phyloP scores from a whole-genome alignment of 2,329 filamentous ascomycete species.

The Fusarium abutilonis region DNA sequence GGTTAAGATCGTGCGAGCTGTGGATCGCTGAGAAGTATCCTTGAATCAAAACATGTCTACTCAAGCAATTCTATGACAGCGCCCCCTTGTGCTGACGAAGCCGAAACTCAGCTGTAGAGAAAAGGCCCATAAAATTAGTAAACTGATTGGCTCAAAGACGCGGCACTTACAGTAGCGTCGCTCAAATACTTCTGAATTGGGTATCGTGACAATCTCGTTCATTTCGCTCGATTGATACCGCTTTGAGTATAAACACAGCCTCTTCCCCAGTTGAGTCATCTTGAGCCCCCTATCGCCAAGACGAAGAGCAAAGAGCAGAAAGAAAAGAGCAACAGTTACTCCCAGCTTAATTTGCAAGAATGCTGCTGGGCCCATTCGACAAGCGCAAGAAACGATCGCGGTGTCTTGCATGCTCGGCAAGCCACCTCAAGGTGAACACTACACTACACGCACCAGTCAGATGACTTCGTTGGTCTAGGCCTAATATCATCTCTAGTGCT shows the following conservation, averaged over 20 bases:
- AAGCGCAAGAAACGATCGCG: slow-evolving; percentile 47
- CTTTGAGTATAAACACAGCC: slow-evolving; percentile 29
- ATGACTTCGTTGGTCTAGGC: not conserved
- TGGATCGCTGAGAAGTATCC: not conserved
- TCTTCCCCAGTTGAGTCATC: not conserved
- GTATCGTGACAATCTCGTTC: slow-evolving; percentile 12
- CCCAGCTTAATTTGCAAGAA: slow-evolving; percentile 11
- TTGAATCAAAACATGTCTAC: not conserved
- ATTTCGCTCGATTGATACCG: slow-evolving; percentile 35
- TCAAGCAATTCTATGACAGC: not conserved
- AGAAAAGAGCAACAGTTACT: not conserved
- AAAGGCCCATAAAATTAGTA: no score
- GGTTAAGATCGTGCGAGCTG: slow-evolving; percentile 30
- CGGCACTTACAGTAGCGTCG: slow-evolving; percentile 32
- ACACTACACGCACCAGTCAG: not conserved
- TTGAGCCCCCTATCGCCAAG: not conserved
- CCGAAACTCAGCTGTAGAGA: not conserved
- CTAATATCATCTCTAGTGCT: slow-evolving; percentile 43
- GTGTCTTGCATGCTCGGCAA: slow-evolving; percentile 46
- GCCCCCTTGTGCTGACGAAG: not conserved
- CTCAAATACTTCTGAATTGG: slow-evolving; percentile 33
- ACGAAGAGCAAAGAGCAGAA: no score
- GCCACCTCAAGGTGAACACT: slow-evolving; percentile 49
- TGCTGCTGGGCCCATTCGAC: slow-evolving; percentile 50
- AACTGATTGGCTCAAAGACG: slow-evolving; percentile 1